Percentiles rank a stretch among this genome's conserved stretches.
These are phyloP conservation scores for Fusarium solani-melongenae DNA, from an alignment of 2,329 filamentous ascomycete species.

Conservation along the genomic window DNA sequence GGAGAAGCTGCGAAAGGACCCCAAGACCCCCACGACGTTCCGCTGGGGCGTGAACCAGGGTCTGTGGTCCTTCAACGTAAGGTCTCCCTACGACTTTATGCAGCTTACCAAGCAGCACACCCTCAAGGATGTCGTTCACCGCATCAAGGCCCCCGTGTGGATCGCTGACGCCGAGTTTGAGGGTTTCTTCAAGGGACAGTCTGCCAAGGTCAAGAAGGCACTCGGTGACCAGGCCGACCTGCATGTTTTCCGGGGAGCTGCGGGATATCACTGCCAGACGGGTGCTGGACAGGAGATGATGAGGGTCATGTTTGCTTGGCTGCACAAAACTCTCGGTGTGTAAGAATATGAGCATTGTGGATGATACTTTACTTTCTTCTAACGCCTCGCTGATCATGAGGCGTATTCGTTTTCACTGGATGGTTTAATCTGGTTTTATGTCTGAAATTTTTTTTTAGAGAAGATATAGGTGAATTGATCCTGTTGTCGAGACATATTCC, in stretches of 20 bases:
- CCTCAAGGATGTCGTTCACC: slow-evolving; percentile 22
- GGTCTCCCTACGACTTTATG: slow-evolving; percentile 44
- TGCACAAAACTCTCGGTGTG: neutral
- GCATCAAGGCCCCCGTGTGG: slow-evolving; percentile 37
- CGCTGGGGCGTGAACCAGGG: slow-evolving; percentile 48
- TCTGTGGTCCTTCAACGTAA: slow-evolving; percentile 46
- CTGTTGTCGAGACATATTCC: neutral
- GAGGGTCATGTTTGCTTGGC: neutral
- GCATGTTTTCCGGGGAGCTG: neutral
- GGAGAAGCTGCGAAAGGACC: slow-evolving; percentile 12
- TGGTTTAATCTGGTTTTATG: neutral
- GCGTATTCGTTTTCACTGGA: neutral
- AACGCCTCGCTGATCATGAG: neutral
- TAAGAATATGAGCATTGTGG: neutral
- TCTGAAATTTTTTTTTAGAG: neutral
- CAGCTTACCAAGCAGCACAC: slow-evolving; percentile 24
- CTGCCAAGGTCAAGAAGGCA: neutral
- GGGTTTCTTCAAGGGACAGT: slow-evolving; percentile 19
- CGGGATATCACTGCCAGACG: neutral
- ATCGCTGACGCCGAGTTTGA: slow-evolving; percentile 31
- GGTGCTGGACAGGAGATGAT: neutral
- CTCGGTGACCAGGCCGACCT: neutral
- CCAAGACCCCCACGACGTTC: slow-evolving; percentile 21
- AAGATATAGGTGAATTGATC: neutral
- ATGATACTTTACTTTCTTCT: neutral